These are phyloP conservation scores for Exserohilum turcica DNA, from an alignment of 2,329 filamentous ascomycete species.

Conservation along the genomic window DNA sequence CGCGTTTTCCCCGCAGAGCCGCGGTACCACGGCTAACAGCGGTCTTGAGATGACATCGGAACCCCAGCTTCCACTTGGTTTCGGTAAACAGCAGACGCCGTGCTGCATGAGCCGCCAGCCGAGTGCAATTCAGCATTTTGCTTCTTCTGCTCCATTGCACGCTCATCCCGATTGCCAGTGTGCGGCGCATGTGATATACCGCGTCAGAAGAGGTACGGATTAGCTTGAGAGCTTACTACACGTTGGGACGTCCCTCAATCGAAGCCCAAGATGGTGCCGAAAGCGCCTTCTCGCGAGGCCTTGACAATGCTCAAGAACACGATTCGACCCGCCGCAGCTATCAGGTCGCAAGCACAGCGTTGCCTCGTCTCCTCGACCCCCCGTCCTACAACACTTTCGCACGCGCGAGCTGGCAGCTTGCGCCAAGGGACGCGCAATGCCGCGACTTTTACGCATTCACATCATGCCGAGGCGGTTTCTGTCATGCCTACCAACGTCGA, in stretches of 20 bases:
- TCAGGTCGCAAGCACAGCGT: slow-evolving; percentile 32
- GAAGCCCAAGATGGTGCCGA: slow-evolving; percentile 35
- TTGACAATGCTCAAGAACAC: slow-evolving; percentile 42
- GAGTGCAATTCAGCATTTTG: not conserved
- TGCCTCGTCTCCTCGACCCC: slow-evolving; percentile 22
- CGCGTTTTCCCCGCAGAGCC: slow-evolving; percentile 24
- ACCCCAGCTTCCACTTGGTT: slow-evolving; percentile 21
- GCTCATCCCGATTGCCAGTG: not conserved
- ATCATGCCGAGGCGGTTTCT: slow-evolving; percentile 84
- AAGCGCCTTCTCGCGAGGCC: slow-evolving; percentile 44
- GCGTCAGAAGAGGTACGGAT: not conserved
- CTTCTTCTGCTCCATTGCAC: not conserved
- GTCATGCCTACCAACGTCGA: slow-evolving; percentile 78
- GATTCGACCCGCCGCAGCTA: slow-evolving; percentile 30
- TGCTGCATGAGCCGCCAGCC: slow-evolving; percentile 5
- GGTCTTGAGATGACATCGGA: slow-evolving; percentile 28
- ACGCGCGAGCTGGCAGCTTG: slow-evolving; percentile 16
- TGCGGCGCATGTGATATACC: not conserved
- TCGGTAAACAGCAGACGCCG: slow-evolving; percentile 22
- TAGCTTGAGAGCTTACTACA: not conserved
- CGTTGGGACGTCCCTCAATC: not conserved
- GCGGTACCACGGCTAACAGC: slow-evolving; percentile 34
- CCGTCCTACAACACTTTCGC: slow-evolving; percentile 22
- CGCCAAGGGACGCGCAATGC: slow-evolving; percentile 46
- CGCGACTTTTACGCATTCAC: slow-evolving; percentile 78